Evolutionary conservation across 1,284 basidiomycete species (phyloP).

Genomic region (Malassezia globosa): DNA sequence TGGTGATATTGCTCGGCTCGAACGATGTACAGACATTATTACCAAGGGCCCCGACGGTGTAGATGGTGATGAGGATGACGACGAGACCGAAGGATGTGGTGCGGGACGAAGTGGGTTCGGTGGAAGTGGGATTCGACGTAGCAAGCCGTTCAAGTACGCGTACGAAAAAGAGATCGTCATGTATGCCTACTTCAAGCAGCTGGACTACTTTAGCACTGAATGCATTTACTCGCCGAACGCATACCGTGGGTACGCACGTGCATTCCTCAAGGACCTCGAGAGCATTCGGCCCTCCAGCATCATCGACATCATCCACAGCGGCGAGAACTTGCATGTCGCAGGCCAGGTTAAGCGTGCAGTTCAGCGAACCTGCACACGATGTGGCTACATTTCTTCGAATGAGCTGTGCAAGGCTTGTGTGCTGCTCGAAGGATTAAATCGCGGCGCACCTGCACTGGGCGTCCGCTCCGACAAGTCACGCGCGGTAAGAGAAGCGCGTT

Average conservation of each 20-base stretch:
- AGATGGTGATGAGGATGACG: constrained; percentile 23
- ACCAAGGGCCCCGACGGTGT: constrained; percentile 31
- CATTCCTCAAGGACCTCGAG: constrained; percentile 90
- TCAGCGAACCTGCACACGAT: constrained; percentile 36
- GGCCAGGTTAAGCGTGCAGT: constrained; percentile 30
- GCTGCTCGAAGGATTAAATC: constrained; percentile 41
- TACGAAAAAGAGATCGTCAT: constrained; percentile 99
- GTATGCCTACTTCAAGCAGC: constrained; percentile 91
- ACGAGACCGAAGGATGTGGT: constrained; percentile 46
- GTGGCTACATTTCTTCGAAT: constrained; percentile 45
- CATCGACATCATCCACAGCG: constrained; percentile 74
- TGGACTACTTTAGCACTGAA: constrained; percentile 98
- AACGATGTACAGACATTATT: constrained; percentile 84
- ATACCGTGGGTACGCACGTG: constrained; percentile 87
- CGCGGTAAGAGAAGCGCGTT: constrained; percentile 20
- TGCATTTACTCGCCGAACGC: constrained; percentile 94
- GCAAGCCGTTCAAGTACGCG: constrained; percentile 94
- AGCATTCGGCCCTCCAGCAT: constrained; percentile 83
- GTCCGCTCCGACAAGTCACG: constrained; percentile 33
- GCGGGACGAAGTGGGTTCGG: constrained; percentile 19
- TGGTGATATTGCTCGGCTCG: constrained; percentile 86
- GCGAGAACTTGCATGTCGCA: constrained; percentile 37
- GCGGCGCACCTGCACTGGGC: constrained; percentile 36
- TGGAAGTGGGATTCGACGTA: constrained; percentile 76
- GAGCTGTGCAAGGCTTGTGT: constrained; percentile 46